These are phyloP conservation scores for Daedaleopsis nitida DNA, from an alignment of 768 basidiomycete species.

Conservation along the genomic window DNA sequence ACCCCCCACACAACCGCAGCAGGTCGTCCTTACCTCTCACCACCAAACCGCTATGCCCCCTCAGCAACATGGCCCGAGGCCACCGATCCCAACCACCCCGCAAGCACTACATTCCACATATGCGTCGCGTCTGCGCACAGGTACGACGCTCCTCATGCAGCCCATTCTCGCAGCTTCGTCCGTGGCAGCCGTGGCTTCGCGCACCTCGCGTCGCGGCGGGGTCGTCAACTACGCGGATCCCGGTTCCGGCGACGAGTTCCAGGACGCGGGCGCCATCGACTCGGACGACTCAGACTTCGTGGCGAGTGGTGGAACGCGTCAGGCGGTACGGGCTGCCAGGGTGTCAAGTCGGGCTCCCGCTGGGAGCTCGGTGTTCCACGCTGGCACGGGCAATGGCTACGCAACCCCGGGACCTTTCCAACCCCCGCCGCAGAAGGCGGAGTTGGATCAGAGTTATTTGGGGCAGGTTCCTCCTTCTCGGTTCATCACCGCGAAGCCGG, in stretches of 20 bases:
- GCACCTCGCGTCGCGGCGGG: slow-evolving; percentile 55
- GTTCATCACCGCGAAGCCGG: slow-evolving; percentile 65
- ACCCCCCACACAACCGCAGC: slow-evolving; percentile 22
- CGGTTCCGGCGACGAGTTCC: slow-evolving; percentile 79
- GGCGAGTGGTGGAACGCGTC: slow-evolving; percentile 62
- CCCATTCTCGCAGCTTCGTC: slow-evolving; percentile 58
- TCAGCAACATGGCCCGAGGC: slow-evolving; percentile 43
- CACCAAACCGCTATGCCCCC: slow-evolving; percentile 30
- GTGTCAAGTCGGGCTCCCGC: slow-evolving; percentile 28
- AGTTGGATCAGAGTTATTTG: slow-evolving; percentile 86
- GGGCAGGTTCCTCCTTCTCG: slow-evolving; percentile 82
- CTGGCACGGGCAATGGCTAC: slow-evolving; percentile 36
- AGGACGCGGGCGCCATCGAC: slow-evolving; percentile 79
- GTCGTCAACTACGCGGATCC: slow-evolving; percentile 87
- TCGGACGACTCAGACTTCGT: slow-evolving; percentile 85
- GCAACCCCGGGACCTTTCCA: slow-evolving; percentile 35
- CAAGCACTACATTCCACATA: slow-evolving; percentile 87
- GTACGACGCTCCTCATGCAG: slow-evolving; percentile 87
- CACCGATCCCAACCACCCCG: slow-evolving; percentile 50
- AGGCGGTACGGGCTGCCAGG: slow-evolving; percentile 44
- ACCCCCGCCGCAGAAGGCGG: slow-evolving; percentile 45
- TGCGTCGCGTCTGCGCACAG: slow-evolving; percentile 87
- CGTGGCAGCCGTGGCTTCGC: slow-evolving; percentile 39
- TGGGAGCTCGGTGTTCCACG: slow-evolving; percentile 55
- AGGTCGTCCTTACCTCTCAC: not conserved